Evolutionary conservation across 148 eudicot species (phyloP).

Genomic region (Fagopyrum tataricum): DNA sequence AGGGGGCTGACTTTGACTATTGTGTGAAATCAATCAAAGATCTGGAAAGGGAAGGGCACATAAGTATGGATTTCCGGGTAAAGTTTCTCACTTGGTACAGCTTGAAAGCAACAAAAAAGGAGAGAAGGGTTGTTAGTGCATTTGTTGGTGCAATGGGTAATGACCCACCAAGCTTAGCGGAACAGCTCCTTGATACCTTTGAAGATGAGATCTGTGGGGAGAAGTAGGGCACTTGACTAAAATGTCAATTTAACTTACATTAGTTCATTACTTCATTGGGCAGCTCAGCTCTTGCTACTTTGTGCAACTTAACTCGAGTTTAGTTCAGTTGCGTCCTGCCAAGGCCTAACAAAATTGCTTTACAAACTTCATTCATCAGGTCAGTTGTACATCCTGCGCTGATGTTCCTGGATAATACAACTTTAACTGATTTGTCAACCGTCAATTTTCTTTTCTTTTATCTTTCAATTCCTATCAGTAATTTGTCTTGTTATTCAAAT

Average conservation of each 20-base stretch:
- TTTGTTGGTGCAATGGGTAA: slow-evolving; percentile 44
- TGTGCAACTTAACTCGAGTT: not conserved
- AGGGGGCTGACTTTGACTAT: slow-evolving; percentile 38
- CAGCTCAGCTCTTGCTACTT: not conserved
- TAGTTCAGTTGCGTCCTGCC: not conserved
- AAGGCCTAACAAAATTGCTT: not conserved
- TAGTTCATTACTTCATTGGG: not conserved
- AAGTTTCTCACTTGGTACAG: slow-evolving; percentile 71
- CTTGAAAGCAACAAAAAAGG: slow-evolving; percentile 50
- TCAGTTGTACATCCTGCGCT: not conserved
- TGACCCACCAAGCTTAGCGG: slow-evolving; percentile 60
- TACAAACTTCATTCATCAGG: not conserved
- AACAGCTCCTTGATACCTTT: slow-evolving; percentile 54
- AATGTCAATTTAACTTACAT: not conserved
- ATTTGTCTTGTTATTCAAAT: not conserved
- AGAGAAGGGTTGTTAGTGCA: slow-evolving; percentile 45
- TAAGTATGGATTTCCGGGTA: slow-evolving; percentile 42
- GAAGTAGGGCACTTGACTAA: not conserved
- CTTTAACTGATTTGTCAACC: not conserved
- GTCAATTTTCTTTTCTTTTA: not conserved
- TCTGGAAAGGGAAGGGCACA: slow-evolving; percentile 40
- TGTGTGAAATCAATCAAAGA: slow-evolving; percentile 40
- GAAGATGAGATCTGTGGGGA: slow-evolving; percentile 36
- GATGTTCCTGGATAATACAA: not conserved
- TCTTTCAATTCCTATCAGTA: not conserved